Evolutionary conservation across 306 rosid genomes (phyloP).

Genomic region (Malus sieversii): DNA sequence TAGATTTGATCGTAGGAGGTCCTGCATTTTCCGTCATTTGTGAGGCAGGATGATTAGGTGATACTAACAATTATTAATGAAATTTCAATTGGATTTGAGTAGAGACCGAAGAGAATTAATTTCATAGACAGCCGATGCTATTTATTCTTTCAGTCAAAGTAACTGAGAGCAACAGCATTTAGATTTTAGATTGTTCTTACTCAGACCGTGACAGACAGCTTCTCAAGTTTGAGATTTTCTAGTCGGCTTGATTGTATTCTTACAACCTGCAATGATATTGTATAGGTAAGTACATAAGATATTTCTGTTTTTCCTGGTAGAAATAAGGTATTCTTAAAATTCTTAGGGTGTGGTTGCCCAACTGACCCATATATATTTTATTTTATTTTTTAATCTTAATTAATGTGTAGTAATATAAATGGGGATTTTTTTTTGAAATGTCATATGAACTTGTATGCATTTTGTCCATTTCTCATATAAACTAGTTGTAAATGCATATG

Average conservation of each 20-base stretch:
- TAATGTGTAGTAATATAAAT: no score
- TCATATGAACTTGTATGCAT: no score
- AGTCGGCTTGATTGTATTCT: neutral
- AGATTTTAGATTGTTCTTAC: neutral
- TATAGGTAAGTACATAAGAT: no score
- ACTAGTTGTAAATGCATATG: no score
- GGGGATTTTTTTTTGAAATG: no score
- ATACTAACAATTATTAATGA: neutral
- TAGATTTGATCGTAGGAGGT: neutral
- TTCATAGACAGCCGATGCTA: neutral
- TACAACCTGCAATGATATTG: neutral
- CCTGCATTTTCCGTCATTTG: neutral
- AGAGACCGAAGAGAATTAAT: neutral
- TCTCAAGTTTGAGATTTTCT: neutral
- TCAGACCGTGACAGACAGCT: neutral
- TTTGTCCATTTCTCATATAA: no score
- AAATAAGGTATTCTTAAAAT: no score
- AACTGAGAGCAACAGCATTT: neutral
- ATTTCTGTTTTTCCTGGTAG: no score
- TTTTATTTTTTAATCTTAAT: no score
- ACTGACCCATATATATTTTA: no score
- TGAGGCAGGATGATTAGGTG: neutral
- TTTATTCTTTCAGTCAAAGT: neutral
- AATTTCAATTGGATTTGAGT: neutral
- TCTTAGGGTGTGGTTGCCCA: no score